phyloP scores from a whole-genome alignment of 1,284 basidiomycete species.

The Veloboletus limbatus region DNA sequence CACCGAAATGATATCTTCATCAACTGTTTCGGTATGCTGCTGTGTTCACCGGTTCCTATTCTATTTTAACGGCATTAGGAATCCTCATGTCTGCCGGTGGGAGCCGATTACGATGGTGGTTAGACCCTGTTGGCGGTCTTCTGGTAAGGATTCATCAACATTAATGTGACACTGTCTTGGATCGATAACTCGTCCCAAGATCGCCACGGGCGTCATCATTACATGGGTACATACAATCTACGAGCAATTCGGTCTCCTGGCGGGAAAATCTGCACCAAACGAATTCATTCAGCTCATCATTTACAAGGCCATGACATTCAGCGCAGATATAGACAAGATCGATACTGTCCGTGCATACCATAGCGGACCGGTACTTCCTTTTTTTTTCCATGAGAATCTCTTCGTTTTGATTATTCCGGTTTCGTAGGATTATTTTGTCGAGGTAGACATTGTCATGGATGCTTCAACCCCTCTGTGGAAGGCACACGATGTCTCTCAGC shows the following conservation, averaged over 20 bases:
- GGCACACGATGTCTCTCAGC: conserved; percentile 90
- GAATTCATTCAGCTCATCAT: conserved; percentile 90
- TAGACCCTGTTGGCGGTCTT: conserved; percentile 81
- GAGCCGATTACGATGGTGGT: conserved; percentile 81
- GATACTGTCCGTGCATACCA: conserved; percentile 91
- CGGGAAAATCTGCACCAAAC: conserved; percentile 87
- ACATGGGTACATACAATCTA: conserved; percentile 80
- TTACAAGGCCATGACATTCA: conserved; percentile 92
- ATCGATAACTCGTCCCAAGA: conserved; percentile 40
- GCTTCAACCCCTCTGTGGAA: conserved; percentile 87
- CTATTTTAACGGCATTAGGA: conserved; percentile 44
- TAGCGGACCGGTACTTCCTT: conserved; percentile 59
- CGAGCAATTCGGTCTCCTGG: conserved; percentile 81
- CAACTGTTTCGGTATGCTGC: conserved; percentile 64
- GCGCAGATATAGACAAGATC: conserved; percentile 79
- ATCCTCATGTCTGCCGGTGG: conserved; percentile 90
- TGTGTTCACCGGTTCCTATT: conserved; percentile 2
- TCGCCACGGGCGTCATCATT: conserved; percentile 77
- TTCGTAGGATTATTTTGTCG: conserved; percentile 81
- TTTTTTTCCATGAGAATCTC: neutral
- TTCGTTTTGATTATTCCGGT: neutral
- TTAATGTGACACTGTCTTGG: conserved; percentile 5
- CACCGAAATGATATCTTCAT: conserved; percentile 89
- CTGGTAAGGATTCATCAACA: conserved; percentile 47
- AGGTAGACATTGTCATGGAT: conserved; percentile 93